phyloP scores from a whole-genome alignment of 75 land plant species.

The Sequoia sempervirens region DNA sequence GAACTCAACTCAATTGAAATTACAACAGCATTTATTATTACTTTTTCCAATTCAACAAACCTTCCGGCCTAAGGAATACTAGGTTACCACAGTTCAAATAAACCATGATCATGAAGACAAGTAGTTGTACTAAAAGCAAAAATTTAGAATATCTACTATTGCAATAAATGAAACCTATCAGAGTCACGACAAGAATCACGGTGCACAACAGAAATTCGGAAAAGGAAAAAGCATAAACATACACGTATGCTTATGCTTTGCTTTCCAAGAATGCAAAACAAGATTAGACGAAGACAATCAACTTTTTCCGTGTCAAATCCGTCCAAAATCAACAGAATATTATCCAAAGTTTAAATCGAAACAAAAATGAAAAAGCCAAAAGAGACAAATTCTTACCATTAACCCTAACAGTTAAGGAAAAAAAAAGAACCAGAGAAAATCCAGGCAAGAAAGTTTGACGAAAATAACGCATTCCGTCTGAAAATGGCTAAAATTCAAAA shows the following conservation, averaged over 20 bases:
- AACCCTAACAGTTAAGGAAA: neutral
- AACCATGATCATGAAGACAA: no score
- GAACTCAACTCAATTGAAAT: no score
- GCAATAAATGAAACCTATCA: no score
- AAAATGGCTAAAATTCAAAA: neutral
- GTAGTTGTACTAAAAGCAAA: no score
- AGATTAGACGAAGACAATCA: neutral
- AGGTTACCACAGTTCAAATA: no score
- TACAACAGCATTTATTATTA: no score
- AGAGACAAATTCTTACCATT: neutral
- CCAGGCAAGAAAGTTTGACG: neutral
- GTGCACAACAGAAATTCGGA: neutral
- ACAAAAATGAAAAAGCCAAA: neutral
- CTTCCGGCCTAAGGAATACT: no score
- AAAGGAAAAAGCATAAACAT: neutral
- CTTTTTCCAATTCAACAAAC: no score
- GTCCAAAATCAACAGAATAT: neutral
- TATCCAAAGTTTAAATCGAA: neutral
- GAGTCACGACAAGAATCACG: neutral
- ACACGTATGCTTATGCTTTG: neutral
- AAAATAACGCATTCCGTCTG: neutral
- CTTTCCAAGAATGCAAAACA: neutral
- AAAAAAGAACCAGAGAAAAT: neutral
- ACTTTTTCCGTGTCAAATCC: neutral
- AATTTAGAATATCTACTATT: no score